Percentiles rank a stretch among this genome's conserved stretches.
Evolutionary conservation across 805 yeast species (phyloP).

Genomic region (Monosporozyma unispora): DNA sequence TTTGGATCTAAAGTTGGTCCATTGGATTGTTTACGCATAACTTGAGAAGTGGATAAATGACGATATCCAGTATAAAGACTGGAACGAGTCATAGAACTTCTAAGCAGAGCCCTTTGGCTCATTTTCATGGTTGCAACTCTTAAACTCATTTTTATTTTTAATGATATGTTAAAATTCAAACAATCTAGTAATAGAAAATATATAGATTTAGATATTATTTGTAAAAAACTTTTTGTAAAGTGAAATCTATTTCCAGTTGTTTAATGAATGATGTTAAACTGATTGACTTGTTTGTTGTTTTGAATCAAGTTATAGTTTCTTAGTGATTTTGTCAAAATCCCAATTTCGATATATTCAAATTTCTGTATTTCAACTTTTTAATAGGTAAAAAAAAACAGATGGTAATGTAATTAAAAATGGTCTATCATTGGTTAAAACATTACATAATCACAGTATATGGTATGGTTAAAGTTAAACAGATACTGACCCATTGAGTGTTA

Average conservation of each 20-base stretch:
- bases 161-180: too few relatives aligned
- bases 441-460: neutral
- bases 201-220: too few relatives aligned
- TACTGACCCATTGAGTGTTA: neutral
- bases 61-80: slow-evolving; percentile 37
- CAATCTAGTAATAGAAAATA: too few relatives aligned
- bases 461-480: neutral
- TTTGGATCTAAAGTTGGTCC: slow-evolving; percentile 52
- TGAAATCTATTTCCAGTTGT: too few relatives aligned
- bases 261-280: too few relatives aligned
- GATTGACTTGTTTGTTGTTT: too few relatives aligned
- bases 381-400: neutral
- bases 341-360: neutral
- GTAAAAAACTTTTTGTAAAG: neutral
- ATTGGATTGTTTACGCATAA: neutral
- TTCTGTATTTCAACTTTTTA: neutral
- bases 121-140: slow-evolving; percentile 24
- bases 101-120: slow-evolving; percentile 17
- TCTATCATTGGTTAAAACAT: neutral
- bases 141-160: slow-evolving; percentile 17
- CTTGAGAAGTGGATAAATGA: slow-evolving; percentile 42
- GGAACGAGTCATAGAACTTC: slow-evolving; percentile 19
- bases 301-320: neutral
- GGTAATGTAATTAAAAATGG: neutral
- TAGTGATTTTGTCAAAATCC: neutral